phyloP scores from a whole-genome alignment of 2,329 filamentous ascomycete species.

The Pseudogymnoascus sp. region DNA sequence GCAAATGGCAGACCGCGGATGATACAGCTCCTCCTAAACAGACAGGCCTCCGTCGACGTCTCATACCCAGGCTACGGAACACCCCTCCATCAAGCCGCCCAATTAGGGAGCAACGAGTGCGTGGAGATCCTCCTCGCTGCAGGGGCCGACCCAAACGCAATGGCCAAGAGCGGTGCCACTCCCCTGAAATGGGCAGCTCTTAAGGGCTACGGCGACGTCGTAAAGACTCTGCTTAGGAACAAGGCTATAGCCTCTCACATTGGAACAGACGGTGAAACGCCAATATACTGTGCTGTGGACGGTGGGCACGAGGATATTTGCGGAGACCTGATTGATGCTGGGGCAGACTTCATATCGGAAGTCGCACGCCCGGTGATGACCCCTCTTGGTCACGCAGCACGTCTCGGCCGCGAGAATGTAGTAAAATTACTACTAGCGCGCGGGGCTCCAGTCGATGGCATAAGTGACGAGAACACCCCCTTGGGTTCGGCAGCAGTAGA shows the following conservation, averaged over 20 bases:
- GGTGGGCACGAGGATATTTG: background rate
- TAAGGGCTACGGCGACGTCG: constrained; percentile 8
- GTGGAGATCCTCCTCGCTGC: background rate
- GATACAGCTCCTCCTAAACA: background rate
- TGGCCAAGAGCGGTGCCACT: background rate
- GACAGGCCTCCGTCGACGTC: background rate
- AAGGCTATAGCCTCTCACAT: constrained; percentile 2
- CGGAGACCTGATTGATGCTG: background rate
- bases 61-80: background rate
- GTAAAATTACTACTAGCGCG: background rate
- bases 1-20: background rate
- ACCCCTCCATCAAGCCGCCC: background rate
- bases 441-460: background rate
- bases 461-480: background rate
- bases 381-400: background rate
- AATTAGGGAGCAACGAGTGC: background rate
- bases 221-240: constrained; percentile 8
- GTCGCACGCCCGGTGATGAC: background rate
- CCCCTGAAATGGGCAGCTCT: constrained; percentile 9
- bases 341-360: background rate
- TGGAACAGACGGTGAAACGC: background rate
- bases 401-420: background rate
- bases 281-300: background rate
- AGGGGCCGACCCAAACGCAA: constrained; percentile 9
- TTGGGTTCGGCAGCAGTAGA: background rate